A percentile compares a stretch with the other conserved stretches of the same genome.
These are phyloP conservation scores for Linaria vulgaris DNA, from an alignment of 257 asterid species.

Conservation along the genomic window DNA sequence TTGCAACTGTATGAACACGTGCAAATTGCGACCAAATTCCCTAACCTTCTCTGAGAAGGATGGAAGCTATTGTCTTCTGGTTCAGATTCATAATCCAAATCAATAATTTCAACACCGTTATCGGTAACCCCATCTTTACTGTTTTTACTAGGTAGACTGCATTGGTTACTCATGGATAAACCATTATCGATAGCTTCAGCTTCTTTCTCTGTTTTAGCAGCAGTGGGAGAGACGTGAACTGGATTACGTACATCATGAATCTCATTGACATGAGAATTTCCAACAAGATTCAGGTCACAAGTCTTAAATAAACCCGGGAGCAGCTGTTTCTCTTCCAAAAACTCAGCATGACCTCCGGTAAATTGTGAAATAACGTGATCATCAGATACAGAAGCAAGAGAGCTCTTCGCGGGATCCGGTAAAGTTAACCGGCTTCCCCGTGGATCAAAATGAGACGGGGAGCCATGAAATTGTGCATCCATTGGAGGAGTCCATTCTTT, in stretches of 20 bases:
- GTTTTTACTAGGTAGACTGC: constrained; percentile 38
- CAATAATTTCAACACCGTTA: constrained; percentile 82
- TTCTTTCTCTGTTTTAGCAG: constrained; percentile 42
- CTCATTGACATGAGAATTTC: constrained; percentile 57
- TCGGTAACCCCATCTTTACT: constrained; percentile 41
- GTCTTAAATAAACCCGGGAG: constrained; percentile 79
- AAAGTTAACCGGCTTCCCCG: constrained; percentile 2
- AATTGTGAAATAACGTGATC: constrained; percentile 55
- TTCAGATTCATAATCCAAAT: constrained; percentile 77
- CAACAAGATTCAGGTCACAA: constrained; percentile 86
- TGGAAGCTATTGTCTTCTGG: constrained; percentile 55
- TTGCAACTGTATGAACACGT: constrained; percentile 19
- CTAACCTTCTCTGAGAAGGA: constrained; percentile 65
- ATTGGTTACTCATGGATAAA: constrained; percentile 60
- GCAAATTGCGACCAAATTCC: neutral
- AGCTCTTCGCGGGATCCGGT: constrained; percentile 45
- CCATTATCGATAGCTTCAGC: constrained; percentile 58
- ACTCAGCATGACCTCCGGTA: constrained; percentile 45
- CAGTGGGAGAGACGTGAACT: constrained; percentile 43
- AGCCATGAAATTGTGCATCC: constrained; percentile 35
- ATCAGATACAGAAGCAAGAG: constrained; percentile 35
- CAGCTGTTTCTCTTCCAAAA: constrained; percentile 61
- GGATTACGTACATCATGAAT: constrained; percentile 42
- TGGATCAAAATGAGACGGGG: constrained; percentile 41
- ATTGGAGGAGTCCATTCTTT: constrained; percentile 46